phyloP scores from a whole-genome alignment of 1,139 yeast genomes.

The Yamadazyma taylorii region DNA sequence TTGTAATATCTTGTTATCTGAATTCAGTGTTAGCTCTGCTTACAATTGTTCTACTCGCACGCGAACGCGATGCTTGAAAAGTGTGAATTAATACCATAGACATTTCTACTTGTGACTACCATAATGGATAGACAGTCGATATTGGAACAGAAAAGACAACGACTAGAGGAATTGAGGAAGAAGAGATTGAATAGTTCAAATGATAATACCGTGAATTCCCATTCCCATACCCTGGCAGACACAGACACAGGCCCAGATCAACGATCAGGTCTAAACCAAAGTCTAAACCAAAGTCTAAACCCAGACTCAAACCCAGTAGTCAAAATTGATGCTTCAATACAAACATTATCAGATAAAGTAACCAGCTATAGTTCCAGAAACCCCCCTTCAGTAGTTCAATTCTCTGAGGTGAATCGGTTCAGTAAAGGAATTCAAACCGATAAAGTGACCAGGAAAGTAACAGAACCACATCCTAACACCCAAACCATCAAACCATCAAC shows the following conservation, averaged over 20 bases:
- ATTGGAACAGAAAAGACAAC: constrained; percentile 42
- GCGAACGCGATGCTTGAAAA: background rate
- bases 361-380: background rate
- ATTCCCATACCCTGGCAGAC: no score
- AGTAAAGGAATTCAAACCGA: constrained; percentile 35
- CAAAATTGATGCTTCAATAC: constrained; percentile 22
- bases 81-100: no score
- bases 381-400: background rate
- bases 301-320: background rate
- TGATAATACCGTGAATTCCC: background rate
- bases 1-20: no score
- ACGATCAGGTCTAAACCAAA: no score
- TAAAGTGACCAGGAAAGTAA: constrained; percentile 7
- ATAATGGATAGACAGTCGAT: constrained; percentile 43
- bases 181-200: constrained; percentile 22
- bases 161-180: constrained; percentile 41
- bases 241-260: no score
- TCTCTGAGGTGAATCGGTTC: constrained; percentile 21
- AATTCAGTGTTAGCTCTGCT: no score
- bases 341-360: constrained; percentile 5
- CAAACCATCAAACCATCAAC: no score
- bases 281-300: no score
- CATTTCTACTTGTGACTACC: no score
- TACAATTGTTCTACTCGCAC: no score
- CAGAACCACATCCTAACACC: no score